Base-by-base conservation (phyloP, 2,329 filamentous ascomycete genomes). In the Coleophoma eucalyptorum region DNA sequence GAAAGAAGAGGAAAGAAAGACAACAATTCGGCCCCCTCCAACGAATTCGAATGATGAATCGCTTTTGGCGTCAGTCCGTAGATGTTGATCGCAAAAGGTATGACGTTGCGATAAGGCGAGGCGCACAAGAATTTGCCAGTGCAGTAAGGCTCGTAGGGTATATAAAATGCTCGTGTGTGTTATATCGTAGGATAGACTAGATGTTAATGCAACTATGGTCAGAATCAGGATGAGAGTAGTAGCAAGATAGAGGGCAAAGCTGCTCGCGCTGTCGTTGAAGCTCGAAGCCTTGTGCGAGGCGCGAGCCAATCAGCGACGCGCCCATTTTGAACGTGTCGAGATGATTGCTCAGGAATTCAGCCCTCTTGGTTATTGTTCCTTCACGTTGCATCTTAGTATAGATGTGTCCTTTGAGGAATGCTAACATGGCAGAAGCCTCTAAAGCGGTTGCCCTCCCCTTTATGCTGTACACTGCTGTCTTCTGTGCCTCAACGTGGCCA, bases 1-100 rank as follows among this genome's bases (percentile, higher is more conserved):
- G 40, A 26, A 26, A 44, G 35, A 33, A 37, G 38, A 20, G 16
- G 34, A 53, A 48, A 34, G n/a, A 48, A 43, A 35, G 40, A 33
- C 35, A 38, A 5, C 5, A 6, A n/a, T 15, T 38, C 5, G 35
- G 16, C 35, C 35, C 6, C 15, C 16, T 18, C 35, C 13, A 18
- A 38, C 4, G 35, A n/a, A 5, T n/a, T 12, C 35, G 5, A 18
- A 38, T 15, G 15, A 5, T 6, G 35, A 38, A 38, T 38, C 15
- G 35, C 26, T 5, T 26, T 26, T 26, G 26, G 26, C 26, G 26
- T 26, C 26, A 26, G 26, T 26, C 10, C 26, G 26, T 26, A 6
- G 26, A 2, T 26, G 26, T 26, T 26, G 26, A 8, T 26, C 10
- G 26, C 26, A 8, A 26, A 26, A 26, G 26, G 26, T 26, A 26